Base-by-base conservation (phyloP, 768 basidiomycete species). In the Sporobolomyces phaffii region DNA sequence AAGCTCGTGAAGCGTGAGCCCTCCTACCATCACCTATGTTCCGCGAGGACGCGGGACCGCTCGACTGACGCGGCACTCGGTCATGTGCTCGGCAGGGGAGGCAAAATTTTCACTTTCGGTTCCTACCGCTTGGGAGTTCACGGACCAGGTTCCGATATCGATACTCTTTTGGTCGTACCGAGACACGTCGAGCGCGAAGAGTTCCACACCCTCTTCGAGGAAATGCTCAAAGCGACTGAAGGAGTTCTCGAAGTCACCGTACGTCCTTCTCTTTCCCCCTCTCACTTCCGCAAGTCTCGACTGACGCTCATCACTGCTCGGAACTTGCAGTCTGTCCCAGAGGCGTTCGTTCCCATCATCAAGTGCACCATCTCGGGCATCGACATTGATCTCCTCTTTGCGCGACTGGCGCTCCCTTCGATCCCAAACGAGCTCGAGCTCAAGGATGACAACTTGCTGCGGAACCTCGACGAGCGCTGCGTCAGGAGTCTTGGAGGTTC, bases 91-190 rank as follows among this genome's bases (percentile, higher is more conserved):
- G n/a, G n/a, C 62, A 68, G 67, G 13, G 96, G 96, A 57, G 96
- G 93, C 70, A 94, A 98, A 82, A 98, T 99, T 77, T 99, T 91
- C 78, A 98, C 96, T 10, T 99, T 94, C 78, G 96, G 96, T 45
- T 97, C 93, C 57, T 98, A 97, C 82, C 88, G 96, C 74, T 81
- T 99, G 53, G 96, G 96, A 65, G 96, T 98, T 26, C 96, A 98
- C 78, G 91, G 90, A 17, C 96, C 94, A 40, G 89, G 90, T 5
- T 83, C 87, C 53, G 94, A 99, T 84, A 97, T 99, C 77, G 96
- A 99, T 81, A 96, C 93, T n/a, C 80, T 99, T 26, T 89, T 91
- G 76, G 94, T 98, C 40, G 96, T 94, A 41, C 96, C 96, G 10
- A 91, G 93, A 78, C 92, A 97, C 78, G 88, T 98, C 62, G 88